Base-by-base conservation (phyloP, 202 grass and related monocot species). In the Musa balbisiana region DNA sequence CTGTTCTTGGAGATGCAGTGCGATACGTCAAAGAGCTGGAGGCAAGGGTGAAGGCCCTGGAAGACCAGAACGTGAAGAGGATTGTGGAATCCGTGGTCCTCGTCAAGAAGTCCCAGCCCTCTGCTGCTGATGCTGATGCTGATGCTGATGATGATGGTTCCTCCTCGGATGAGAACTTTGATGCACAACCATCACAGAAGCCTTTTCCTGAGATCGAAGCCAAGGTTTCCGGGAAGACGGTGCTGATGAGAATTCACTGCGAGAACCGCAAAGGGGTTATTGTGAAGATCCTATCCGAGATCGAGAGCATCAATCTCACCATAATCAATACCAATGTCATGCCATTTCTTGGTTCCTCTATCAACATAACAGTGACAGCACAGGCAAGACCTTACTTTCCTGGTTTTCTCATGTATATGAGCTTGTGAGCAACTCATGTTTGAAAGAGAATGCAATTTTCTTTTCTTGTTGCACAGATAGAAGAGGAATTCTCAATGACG, bases 1-100 rank as follows among this genome's bases (percentile, higher is more conserved):
- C 92, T 8, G 89, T 96, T 52, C 89, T 96, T 22, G 85, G 87
- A 74, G 92, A 92, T 76, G 92, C 92, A 9, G 92, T 88, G 51
- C 73, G 66, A 51, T 90, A 96, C 79, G 89, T 92, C 73, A 92
- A 84, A 79, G 87, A 96, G 33, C 67, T 96, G 53, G 79, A 96
- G 77, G 85, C 79, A 1, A 92, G 84, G 80, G 81, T 92, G 1
- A 92, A 88, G 84, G 11, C 59, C 6, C 62, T 90, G 16, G 89
- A 96, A 67, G 80, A 85, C 69, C 81, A 74, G 49, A 73, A 73
- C 71, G 66, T 49, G 51, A 53, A 58, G 71, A 85, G 73, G 53
- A 82, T 51, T 51, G 71, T 84, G 15, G 79, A 87, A 14, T 81
- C 89, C 1, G 80, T 66, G 17, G 83, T 86, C 69, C 80, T 84